Percentiles rank a stretch among this genome's conserved stretches.
Evolutionary conservation across 2,329 filamentous ascomycete species (phyloP).

Genomic region (Apiospora aurea): DNA sequence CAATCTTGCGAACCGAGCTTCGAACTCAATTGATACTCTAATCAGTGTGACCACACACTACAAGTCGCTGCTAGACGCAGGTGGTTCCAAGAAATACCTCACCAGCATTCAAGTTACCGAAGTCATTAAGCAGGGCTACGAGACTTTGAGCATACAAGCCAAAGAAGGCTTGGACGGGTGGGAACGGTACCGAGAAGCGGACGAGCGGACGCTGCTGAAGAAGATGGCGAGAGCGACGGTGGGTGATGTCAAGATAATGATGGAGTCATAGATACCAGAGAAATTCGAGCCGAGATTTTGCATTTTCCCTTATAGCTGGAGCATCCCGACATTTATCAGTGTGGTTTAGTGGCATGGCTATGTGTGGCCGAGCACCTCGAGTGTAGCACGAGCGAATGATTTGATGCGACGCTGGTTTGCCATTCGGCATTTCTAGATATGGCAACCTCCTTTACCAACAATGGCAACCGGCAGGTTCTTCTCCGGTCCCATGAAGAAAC

Average conservation of each 20-base stretch:
- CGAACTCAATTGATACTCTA: conserved; percentile 82
- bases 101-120: conserved; percentile 85
- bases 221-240: conserved; percentile 84
- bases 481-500: not conserved
- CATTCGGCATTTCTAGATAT: conserved; percentile 2
- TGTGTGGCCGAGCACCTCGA: not conserved
- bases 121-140: conserved; percentile 96
- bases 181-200: conserved; percentile 86
- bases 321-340: not conserved
- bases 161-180: conserved; percentile 86
- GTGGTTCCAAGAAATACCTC: conserved; percentile 68
- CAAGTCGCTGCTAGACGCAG: conserved; percentile 72
- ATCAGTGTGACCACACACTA: conserved; percentile 87
- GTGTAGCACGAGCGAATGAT: not conserved
- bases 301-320: not conserved
- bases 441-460: not conserved
- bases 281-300: conserved; percentile 3
- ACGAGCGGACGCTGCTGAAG: conserved; percentile 85
- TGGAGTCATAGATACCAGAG: conserved; percentile 46
- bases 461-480: not conserved
- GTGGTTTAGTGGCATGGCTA: not conserved
- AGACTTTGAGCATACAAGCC: conserved; percentile 89
- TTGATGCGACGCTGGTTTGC: not conserved
- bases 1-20: conserved; percentile 60
- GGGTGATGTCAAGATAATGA: conserved; percentile 59